Evolutionary conservation across 1,284 basidiomycete species (phyloP).

Genomic region (Caloboletus firmus): DNA sequence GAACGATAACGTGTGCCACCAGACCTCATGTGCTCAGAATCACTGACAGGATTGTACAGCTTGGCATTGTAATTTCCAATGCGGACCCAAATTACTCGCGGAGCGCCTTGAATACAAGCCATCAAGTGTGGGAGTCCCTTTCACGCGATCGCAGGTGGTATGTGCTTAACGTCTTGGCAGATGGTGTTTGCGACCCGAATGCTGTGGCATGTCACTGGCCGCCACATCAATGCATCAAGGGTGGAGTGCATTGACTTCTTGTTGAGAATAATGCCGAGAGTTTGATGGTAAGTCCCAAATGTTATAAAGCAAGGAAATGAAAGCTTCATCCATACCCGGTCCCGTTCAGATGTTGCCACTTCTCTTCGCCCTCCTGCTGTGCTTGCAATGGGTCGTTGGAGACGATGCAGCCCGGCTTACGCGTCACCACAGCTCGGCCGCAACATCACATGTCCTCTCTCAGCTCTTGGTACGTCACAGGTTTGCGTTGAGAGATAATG

Average conservation of each 20-base stretch:
- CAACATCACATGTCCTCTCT: conserved; percentile 5
- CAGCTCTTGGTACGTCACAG: conserved; percentile 20
- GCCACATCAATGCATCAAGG: not conserved
- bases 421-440: conserved; percentile 6
- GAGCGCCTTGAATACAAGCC: not conserved
- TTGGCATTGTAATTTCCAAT: not conserved
- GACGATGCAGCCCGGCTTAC: not conserved
- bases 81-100: not conserved
- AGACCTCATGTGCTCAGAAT: not conserved
- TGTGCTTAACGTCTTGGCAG: not conserved
- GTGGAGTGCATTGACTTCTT: too few relatives aligned
- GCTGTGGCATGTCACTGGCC: not conserved
- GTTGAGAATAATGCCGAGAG: not conserved
- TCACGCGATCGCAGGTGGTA: not conserved
- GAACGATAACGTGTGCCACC: not conserved
- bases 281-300: not conserved
- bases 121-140: not conserved
- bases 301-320: conserved; percentile 5
- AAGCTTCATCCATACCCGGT: not conserved
- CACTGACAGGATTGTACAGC: not conserved
- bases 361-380: conserved; percentile 1
- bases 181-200: not conserved
- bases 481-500: conserved; percentile 11
- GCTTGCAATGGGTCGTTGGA: conserved; percentile 7
- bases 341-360: conserved; percentile 12